phyloP scores from a whole-genome alignment of 2,329 filamentous ascomycete species.

The Phaeosphaeriaceae sp. region DNA sequence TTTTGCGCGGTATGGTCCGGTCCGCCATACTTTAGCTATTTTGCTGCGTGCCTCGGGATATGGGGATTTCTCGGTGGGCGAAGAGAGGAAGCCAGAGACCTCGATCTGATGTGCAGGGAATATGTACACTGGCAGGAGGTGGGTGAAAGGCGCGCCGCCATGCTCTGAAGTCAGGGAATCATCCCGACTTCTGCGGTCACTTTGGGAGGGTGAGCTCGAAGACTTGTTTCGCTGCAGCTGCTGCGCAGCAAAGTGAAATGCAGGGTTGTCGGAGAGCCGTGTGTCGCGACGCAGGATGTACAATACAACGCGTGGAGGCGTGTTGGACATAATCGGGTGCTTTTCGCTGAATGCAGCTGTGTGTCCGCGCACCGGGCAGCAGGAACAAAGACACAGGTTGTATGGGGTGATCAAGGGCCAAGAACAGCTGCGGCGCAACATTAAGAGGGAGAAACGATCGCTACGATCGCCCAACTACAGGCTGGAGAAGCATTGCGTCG shows the following conservation, averaged over 20 bases:
- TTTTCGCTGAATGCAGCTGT: slow-evolving; percentile 12
- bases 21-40: slow-evolving; percentile 74
- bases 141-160: slow-evolving; percentile 45
- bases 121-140: slow-evolving; percentile 72
- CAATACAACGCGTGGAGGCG: slow-evolving; percentile 61
- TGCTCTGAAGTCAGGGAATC: slow-evolving; percentile 34
- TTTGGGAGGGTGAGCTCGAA: slow-evolving; percentile 7
- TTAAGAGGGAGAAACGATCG: slow-evolving; percentile 29
- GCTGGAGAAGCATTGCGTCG: slow-evolving; percentile 25
- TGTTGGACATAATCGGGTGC: slow-evolving; percentile 26
- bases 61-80: slow-evolving; percentile 56
- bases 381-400: slow-evolving; percentile 33
- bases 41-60: slow-evolving; percentile 72
- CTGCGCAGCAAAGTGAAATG: slow-evolving; percentile 66
- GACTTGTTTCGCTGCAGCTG: slow-evolving; percentile 15
- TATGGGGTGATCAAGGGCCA: slow-evolving; percentile 39
- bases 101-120: slow-evolving; percentile 76
- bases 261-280: slow-evolving; percentile 75
- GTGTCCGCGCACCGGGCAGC: slow-evolving; percentile 25
- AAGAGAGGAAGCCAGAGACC: slow-evolving; percentile 72
- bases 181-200: slow-evolving; percentile 47
- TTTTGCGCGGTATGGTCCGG: slow-evolving; percentile 73
- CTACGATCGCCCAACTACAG: slow-evolving; percentile 17
- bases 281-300: slow-evolving; percentile 77
- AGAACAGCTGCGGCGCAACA: slow-evolving; percentile 41